Conservation (phyloP, 2,329 filamentous ascomycete genomes). For the Colletotrichum abscissum region DNA sequence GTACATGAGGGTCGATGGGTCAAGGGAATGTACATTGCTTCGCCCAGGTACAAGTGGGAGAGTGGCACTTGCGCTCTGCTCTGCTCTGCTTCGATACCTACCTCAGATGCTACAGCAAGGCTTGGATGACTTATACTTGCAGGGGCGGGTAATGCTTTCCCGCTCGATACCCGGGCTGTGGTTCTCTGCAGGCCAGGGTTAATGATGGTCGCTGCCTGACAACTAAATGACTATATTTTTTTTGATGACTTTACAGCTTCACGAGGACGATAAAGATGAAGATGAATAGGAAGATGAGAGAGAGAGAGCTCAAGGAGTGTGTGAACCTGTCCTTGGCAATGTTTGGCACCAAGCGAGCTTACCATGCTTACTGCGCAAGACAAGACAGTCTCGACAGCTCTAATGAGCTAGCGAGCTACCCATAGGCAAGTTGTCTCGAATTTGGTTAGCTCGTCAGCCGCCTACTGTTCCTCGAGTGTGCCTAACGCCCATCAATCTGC, state of each 20-base stretch:
- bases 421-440: not conserved
- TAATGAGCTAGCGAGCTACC: not conserved
- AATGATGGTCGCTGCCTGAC: not conserved
- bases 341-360: not conserved
- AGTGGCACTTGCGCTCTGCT: not conserved
- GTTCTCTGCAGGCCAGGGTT: not conserved
- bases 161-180: not conserved
- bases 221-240: not conserved
- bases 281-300: not conserved
- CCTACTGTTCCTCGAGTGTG: not conserved
- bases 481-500: not conserved
- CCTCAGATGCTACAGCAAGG: not conserved
- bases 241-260: not conserved
- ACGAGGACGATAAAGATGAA: not conserved
- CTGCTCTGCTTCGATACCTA: not conserved
- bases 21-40: conserved; percentile 1
- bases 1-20: conserved; percentile 10
- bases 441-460: not conserved
- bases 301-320: not conserved
- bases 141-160: not conserved
- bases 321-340: not conserved
- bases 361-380: conserved; percentile 4
- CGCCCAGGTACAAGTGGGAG: not conserved
- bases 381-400: not conserved
- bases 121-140: not conserved